Evolutionary conservation across 805 yeast genomes (phyloP).

Genomic region (Candida pseudofarinosa): DNA sequence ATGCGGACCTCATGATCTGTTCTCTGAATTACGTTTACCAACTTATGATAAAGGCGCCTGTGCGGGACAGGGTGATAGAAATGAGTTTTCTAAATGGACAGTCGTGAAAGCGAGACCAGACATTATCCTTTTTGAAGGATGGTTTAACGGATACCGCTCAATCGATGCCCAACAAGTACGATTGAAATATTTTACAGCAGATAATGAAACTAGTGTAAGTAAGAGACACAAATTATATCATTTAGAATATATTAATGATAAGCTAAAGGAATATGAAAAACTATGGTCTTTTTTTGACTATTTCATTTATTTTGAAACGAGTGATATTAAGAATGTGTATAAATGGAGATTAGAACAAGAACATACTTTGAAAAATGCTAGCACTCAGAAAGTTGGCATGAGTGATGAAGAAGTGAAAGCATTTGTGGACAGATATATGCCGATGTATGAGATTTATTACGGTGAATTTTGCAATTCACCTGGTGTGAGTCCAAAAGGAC

Average conservation of each 20-base stretch:
- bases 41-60: conserved; percentile 71
- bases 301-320: conserved; percentile 61
- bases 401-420: conserved; percentile 58
- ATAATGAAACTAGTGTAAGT: conserved; percentile 13
- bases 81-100: conserved; percentile 36
- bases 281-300: conserved; percentile 58
- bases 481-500: conserved; percentile 12
- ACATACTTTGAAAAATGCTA: conserved; percentile 39
- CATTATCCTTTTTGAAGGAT: conserved; percentile 82
- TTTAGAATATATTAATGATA: conserved; percentile 45
- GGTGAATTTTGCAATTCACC: conserved; percentile 37
- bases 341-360: conserved; percentile 81
- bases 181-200: conserved; percentile 15
- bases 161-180: conserved; percentile 19
- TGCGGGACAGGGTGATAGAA: conserved; percentile 78
- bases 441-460: conserved; percentile 72
- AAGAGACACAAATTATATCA: conserved; percentile 23
- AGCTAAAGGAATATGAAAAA: conserved; percentile 47
- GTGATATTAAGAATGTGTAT: conserved; percentile 58
- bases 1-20: conserved; percentile 1
- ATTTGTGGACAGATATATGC: conserved; percentile 85
- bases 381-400: conserved; percentile 69
- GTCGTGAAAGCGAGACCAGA: conserved; percentile 40
- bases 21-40: conserved; percentile 41
- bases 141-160: conserved; percentile 78